Percentiles rank a stretch among this genome's conserved stretches.
Evolutionary conservation across 257 asterid genomes (phyloP).

Genomic region (Schizonepeta tenuifolia): DNA sequence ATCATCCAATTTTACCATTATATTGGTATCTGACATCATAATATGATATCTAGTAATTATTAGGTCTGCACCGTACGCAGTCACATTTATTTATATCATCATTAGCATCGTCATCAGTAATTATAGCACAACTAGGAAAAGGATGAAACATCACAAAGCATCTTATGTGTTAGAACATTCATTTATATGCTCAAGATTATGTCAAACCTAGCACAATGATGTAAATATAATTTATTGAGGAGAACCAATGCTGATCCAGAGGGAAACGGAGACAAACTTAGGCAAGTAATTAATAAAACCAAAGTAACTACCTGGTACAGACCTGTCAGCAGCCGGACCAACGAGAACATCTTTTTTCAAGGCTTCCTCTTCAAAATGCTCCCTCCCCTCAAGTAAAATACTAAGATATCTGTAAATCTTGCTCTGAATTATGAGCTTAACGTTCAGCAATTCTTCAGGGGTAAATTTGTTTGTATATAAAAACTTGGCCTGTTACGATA

Average conservation of each 20-base stretch:
- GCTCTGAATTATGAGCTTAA: slow-evolving; percentile 59
- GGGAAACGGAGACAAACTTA: not conserved
- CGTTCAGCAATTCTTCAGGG: slow-evolving; percentile 55
- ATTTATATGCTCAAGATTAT: no score
- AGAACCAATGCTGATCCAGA: not conserved
- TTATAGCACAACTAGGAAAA: no score
- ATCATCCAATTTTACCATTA: no score
- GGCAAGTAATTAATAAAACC: slow-evolving; percentile 17
- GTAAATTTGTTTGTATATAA: slow-evolving; percentile 49
- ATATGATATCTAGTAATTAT: no score
- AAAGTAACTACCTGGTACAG: slow-evolving; percentile 44
- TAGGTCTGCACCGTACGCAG: no score
- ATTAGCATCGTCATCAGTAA: no score
- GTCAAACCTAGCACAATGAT: not conserved
- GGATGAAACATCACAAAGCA: no score
- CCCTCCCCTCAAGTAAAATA: slow-evolving; percentile 62
- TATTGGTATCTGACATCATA: no score
- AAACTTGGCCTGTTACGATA: slow-evolving; percentile 59
- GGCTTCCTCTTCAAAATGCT: slow-evolving; percentile 65
- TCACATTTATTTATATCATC: no score
- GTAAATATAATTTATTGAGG: not conserved
- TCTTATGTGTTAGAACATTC: no score
- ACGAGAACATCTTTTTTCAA: slow-evolving; percentile 24
- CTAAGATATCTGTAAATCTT: slow-evolving; percentile 60
- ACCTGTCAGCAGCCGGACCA: slow-evolving; percentile 36